A percentile compares a stretch with the other conserved stretches of the same genome.
Conservation (phyloP, 345 rosid species). For the Hevea brasiliensis region DNA sequence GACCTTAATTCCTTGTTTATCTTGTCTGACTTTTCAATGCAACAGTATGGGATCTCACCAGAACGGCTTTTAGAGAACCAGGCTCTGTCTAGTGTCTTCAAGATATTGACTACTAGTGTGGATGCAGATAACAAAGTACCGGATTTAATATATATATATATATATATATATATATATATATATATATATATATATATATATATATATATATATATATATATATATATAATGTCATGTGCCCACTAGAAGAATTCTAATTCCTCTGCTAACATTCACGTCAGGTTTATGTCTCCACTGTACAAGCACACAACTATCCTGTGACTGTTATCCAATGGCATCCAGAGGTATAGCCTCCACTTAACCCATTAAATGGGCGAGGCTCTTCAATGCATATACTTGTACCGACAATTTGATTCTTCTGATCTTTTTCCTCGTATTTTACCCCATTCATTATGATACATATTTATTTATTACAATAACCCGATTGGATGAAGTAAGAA, state of each 20-base stretch:
- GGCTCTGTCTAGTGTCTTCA: conserved; percentile 63
- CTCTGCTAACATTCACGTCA: conserved; percentile 22
- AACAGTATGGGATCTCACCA: conserved; percentile 82
- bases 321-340: conserved; percentile 97
- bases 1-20: not conserved
- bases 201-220: no score
- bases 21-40: conserved; percentile 17
- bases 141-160: not conserved
- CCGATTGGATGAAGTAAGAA: no score
- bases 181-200: no score
- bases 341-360: conserved; percentile 52
- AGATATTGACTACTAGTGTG: conserved; percentile 65
- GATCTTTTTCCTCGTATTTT: not conserved
- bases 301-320: conserved; percentile 73
- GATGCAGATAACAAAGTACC: conserved; percentile 68
- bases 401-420: not conserved
- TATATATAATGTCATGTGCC: not conserved
- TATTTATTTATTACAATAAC: no score
- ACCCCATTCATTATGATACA: not conserved
- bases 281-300: conserved; percentile 87
- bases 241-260: conserved; percentile 6
- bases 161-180: no score
- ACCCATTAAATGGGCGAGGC: not conserved
- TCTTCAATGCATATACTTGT: not conserved
- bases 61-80: conserved; percentile 40